These are phyloP conservation scores for Thecaphora thlaspeos DNA, from an alignment of 1,284 basidiomycete genomes.

Conservation along the genomic window DNA sequence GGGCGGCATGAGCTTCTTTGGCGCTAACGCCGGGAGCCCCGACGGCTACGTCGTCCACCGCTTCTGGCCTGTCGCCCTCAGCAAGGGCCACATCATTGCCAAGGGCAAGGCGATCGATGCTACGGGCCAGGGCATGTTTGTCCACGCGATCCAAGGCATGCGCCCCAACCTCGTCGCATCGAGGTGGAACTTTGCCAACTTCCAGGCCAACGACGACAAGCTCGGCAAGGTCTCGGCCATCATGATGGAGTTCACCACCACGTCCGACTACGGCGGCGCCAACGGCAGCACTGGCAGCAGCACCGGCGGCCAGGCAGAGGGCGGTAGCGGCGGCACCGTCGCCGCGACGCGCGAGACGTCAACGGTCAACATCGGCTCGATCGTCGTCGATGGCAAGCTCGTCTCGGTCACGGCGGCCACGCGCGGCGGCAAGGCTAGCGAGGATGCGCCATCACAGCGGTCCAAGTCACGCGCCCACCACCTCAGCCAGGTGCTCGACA, in stretches of 20 bases:
- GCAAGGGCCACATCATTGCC: conserved; percentile 70
- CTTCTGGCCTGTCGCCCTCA: conserved; percentile 61
- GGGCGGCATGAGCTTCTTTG: conserved; percentile 90
- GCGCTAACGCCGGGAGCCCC: conserved; percentile 57
- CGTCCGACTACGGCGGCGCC: conserved; percentile 45
- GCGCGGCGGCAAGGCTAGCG: conserved; percentile 51
- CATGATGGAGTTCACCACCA: conserved; percentile 94
- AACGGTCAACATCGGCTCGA: conserved; percentile 75
- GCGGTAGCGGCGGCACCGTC: conserved; percentile 3
- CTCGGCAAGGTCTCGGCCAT: conserved; percentile 70
- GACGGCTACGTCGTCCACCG: conserved; percentile 53
- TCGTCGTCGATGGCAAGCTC: conserved; percentile 76
- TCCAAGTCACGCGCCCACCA: conserved; percentile 70
- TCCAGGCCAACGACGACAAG: conserved; percentile 62
- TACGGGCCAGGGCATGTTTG: conserved; percentile 82
- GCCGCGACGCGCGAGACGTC: conserved; percentile 25
- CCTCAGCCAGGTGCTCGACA: conserved; percentile 65
- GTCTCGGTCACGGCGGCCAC: conserved; percentile 65
- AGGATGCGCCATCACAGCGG: conserved; percentile 63
- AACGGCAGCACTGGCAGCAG: no score
- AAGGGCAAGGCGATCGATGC: conserved; percentile 69
- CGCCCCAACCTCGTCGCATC: conserved; percentile 88
- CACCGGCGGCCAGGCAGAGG: background rate
- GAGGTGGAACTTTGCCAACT: conserved; percentile 93
- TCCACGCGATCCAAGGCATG: conserved; percentile 98